Evolutionary conservation across 2,329 filamentous ascomycete species (phyloP), one percentile per base, ranked within the genome.

Genomic region (Xenoacremonium recifei): DNA sequence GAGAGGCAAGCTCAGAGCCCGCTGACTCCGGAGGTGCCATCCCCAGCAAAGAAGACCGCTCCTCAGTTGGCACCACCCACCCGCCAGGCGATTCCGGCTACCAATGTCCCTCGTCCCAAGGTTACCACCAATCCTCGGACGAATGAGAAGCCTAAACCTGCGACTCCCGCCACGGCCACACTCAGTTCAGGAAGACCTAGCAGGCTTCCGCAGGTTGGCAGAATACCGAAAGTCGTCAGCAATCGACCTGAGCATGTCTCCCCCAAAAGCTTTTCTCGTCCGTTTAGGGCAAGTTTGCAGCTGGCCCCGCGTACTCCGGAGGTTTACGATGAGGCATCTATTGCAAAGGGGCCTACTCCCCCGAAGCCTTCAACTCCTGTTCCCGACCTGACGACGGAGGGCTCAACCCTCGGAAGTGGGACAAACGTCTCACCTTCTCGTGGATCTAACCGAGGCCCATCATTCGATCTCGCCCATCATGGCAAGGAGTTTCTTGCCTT

Each of bases 221-320:
- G 91, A 13, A 96, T 96, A 38, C 91, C 91, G 7, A 83, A 82
- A 55, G 89, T 96, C 4, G 74, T 92, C 21, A 88, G 81, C 34
- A 82, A 77, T 35, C 77, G 83, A 39, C 72, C 82, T 25, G 79
- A 85, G 48, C 79, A 79, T 35, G 79, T 80, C 2, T 84, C 87
- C 1, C 79, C 86, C 2, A 84, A 82, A 59, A 95, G 89, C 21
- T 96, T 96, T 62, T 96, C 91, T 3, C 76, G 89, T 7, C 89
- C 91, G 0, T 95, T 96, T 60, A 66, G 75, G 36, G 62, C 74
- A 11, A 82, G 78, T 50, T 48, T 73, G 32, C 70, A 75, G 43
- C 50, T 44, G 40, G 57, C 39, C 40, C 57, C 34, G 33, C 58
- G 38, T 37, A 65, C 10, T 59, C 68, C 48, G 42, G 63, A 39